Conservation (phyloP, 768 basidiomycete species). For the Psilocybe subaeruginosa region DNA sequence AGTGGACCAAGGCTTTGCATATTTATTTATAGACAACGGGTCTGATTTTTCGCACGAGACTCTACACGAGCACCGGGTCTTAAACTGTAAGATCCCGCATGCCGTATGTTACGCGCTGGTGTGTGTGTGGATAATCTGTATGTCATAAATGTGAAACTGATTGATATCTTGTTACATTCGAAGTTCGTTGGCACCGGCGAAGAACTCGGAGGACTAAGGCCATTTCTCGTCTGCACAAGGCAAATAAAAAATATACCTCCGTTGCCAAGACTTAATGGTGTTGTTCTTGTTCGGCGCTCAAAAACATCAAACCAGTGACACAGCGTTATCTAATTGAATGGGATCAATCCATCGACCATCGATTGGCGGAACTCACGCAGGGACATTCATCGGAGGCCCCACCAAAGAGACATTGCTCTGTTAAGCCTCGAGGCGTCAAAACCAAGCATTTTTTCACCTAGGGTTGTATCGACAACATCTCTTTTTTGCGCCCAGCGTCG, state of each 20-base stretch:
- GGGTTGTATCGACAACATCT: background rate
- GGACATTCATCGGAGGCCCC: background rate
- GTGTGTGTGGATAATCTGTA: background rate
- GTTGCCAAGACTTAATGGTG: background rate
- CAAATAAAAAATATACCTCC: background rate
- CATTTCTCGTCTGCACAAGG: background rate
- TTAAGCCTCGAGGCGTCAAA: background rate
- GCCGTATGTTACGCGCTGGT: too few species aligned
- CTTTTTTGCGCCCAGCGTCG: background rate
- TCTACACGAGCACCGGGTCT: too few species aligned
- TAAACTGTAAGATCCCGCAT: too few species aligned
- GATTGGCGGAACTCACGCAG: background rate
- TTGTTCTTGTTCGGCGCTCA: background rate
- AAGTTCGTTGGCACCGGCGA: background rate
- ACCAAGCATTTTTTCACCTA: background rate
- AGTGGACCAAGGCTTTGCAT: too few species aligned
- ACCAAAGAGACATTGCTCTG: background rate
- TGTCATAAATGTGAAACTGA: background rate
- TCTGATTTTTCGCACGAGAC: too few species aligned
- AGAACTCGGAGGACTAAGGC: background rate
- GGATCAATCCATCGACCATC: background rate
- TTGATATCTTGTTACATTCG: background rate
- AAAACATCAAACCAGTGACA: background rate
- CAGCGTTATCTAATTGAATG: background rate
- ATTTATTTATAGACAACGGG: too few species aligned